Evolutionary conservation across 164 flowering plant genomes (phyloP), one percentile per base, ranked within the genome.

Genomic region (Piper betle): DNA sequence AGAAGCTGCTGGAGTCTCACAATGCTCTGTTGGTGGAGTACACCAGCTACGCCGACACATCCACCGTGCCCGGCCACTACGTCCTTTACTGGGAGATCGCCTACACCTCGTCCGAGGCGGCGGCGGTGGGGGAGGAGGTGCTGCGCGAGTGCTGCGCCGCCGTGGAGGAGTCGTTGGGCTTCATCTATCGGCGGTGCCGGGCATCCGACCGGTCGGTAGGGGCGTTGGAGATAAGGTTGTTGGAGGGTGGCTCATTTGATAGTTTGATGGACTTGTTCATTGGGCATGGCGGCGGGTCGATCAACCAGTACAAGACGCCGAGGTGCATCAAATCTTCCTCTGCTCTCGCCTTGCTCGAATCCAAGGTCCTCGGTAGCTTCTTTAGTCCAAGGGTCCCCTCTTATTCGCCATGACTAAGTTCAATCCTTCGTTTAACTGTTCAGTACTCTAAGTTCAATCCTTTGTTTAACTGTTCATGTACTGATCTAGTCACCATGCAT

Each of bases 251-350:
- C 8, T 80, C 93, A 0, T 90, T 87, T 50, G 92, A 86, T 40
- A 71, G 58, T 7, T 46, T 91, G 72, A 87, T 91, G 97, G 96
- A 91, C 63, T 74, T 76, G 19, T 78, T 68, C 53, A 80, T 87
- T 8, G 67, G 67, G 58, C 84, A 82, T 61, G 95, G 94, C 0
- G 88, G 80, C 0, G 88, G 80, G 0, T 91, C 97, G 0, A 81
- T 91, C 39, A 91, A 82, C 65, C 96, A 91, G 72, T 91, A 88
- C 53, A 91, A 91, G 65, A 86, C 97, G 0, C 94, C 97, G 0
- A 77, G 96, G 75, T 83, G 94, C 71, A 79, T 88, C 66, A 83
- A 76, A 42, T 74, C 81, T 18, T 60, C 38, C 19, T 52, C 74
- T 52, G 84, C 84, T 2, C 75, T 86, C n/a, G 70, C 76, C 54